Evolutionary conservation across 805 yeast genomes (phyloP), one percentile per base, ranked within the genome.

Genomic region (Saturnispora sanitii): DNA sequence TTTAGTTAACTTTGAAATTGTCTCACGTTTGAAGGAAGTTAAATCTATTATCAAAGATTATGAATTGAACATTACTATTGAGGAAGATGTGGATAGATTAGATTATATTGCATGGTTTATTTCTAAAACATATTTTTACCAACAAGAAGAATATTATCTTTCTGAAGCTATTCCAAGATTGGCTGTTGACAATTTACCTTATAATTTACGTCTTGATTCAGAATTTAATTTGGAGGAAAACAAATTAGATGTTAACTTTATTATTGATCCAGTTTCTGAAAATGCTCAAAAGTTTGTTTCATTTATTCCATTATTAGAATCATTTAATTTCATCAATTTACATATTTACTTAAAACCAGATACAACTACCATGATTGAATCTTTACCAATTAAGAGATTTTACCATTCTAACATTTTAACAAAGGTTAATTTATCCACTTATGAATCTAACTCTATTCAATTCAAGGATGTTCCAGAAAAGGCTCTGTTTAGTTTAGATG

Each of bases 261-360:
- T 82, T 1, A 52, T 84, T 30, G 87, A 92, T 55, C 96, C 97
- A 1, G 57, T 77, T 2, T 71, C 73, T 44, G 88, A 82, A 49
- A 51, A 62, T 13, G 71, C 94, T 0, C 97, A 85, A 51, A 73
- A 71, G 37, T 51, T 77, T 7, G 49, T 81, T 0, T 62, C 80
- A 0, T 54, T 82, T 15, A 53, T 60, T 3, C 49, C 56, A 3
- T 15, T 52, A 26, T 52, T 64, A 8, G 56, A 65, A n/a, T 49
- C 72, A 0, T 46, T 80, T 21, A 59, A 72, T 1, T 75, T 71
- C 49, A 67, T 82, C 4, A 71, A 73, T 17, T 52, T 79, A 4
- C 66, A 68, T 17, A 59, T 87, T 0, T 50, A 75, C 4, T 49
- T 86, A 22, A 72, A 76, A 39, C 96, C 95, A 1, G 61, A 69